These are phyloP conservation scores for Setaria viridis DNA, from an alignment of 202 grass and related monocot genomes.

Conservation along the genomic window DNA sequence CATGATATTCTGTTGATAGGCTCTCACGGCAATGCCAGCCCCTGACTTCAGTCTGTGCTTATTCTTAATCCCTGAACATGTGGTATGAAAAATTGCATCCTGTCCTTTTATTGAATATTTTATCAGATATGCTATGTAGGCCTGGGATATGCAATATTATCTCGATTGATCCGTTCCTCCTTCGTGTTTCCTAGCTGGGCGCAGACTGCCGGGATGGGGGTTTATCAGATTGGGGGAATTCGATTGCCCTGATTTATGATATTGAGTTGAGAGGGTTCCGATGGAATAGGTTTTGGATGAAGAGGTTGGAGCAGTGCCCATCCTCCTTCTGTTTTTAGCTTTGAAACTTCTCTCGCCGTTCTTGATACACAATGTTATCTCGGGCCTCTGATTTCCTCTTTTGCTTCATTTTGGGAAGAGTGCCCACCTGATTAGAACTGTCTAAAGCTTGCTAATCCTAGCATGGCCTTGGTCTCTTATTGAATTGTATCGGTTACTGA, in stretches of 20 bases:
- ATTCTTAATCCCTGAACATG: conserved; percentile 94
- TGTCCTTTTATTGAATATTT: not conserved
- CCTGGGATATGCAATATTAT: not conserved
- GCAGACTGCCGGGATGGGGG: not conserved
- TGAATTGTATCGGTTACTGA: not conserved
- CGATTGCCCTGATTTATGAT: not conserved
- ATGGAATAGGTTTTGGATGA: not conserved
- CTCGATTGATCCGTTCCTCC: not conserved
- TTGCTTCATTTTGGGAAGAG: not conserved
- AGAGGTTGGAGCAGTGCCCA: not conserved
- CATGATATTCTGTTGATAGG: conserved; percentile 60
- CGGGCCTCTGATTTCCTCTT: not conserved
- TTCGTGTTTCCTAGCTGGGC: not conserved
- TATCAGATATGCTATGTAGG: conserved; percentile 4
- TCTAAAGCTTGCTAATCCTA: no score
- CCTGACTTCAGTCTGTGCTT: conserved; percentile 93
- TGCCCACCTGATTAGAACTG: no score
- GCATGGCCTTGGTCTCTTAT: not conserved
- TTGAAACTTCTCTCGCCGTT: not conserved
- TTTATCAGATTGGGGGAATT: conserved; percentile 11
- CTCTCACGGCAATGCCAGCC: conserved; percentile 94
- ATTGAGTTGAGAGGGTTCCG: not conserved
- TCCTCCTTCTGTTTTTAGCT: not conserved
- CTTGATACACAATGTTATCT: no score
- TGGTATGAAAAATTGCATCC: conserved; percentile 60